Conservation (phyloP, 2,329 filamentous ascomycete genomes). For the Aspergillus novoparasiticus region DNA sequence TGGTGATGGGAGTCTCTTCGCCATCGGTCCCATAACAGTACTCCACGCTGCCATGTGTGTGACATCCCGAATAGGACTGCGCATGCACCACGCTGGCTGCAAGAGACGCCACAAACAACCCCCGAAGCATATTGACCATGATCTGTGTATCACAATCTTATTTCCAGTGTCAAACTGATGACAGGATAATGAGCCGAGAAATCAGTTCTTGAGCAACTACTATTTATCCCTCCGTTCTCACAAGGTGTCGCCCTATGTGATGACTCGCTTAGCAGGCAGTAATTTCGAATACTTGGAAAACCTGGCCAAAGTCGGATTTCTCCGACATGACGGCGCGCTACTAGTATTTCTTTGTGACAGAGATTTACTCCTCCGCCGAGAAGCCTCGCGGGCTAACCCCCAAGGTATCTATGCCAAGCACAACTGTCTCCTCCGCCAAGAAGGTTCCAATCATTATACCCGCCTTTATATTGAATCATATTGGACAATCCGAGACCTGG, state of each 20-base stretch:
- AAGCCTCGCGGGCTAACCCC: slow-evolving; percentile 15
- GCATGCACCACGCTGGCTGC: slow-evolving; percentile 10
- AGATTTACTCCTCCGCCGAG: slow-evolving; percentile 6
- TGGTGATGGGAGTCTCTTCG: slow-evolving; percentile 26
- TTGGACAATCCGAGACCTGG: neutral
- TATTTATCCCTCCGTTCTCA: slow-evolving; percentile 6
- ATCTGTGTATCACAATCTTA: neutral
- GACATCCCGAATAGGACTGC: slow-evolving; percentile 29
- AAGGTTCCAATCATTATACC: neutral
- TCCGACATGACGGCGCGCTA: neutral
- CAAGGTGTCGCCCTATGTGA: slow-evolving; percentile 1
- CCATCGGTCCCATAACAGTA: slow-evolving; percentile 35
- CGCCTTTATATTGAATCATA: slow-evolving; percentile 1
- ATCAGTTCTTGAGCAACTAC: neutral
- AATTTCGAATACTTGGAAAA: neutral
- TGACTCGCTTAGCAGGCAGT: neutral
- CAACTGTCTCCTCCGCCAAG: slow-evolving; percentile 6
- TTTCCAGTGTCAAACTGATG: neutral
- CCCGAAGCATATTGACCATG: slow-evolving; percentile 3
- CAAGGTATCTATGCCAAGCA: slow-evolving; percentile 21
- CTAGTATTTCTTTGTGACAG: slow-evolving; percentile 1
- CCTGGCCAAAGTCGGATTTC: slow-evolving; percentile 6
- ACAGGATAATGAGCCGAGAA: neutral
- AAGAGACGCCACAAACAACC: slow-evolving; percentile 5
- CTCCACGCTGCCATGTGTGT: slow-evolving; percentile 33